These are phyloP conservation scores for Tetrahymena borealis DNA, from an alignment of 73 alveolate species.

Conservation along the genomic window DNA sequence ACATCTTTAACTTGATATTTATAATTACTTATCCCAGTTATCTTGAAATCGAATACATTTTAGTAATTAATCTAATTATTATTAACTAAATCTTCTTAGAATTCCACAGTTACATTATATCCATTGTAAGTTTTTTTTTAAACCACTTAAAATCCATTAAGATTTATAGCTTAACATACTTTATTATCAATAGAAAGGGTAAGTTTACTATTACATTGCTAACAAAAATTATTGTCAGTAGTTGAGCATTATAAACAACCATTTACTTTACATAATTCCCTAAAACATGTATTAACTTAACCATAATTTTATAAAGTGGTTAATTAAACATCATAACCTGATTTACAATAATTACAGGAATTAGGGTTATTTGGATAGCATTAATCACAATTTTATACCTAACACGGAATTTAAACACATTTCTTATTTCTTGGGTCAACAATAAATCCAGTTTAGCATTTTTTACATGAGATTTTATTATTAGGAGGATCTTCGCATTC, in stretches of 20 bases:
- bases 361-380: not conserved
- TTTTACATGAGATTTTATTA: no score
- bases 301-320: not conserved
- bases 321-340: not conserved
- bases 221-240: not conserved
- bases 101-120: not conserved
- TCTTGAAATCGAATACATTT: not conserved
- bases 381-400: not conserved
- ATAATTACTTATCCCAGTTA: not conserved
- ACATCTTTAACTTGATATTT: not conserved
- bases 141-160: not conserved
- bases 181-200: not conserved
- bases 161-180: not conserved
- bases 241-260: not conserved
- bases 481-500: no score
- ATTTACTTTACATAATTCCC: not conserved
- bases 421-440: no score
- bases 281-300: not conserved
- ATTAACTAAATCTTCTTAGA: not conserved
- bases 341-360: not conserved
- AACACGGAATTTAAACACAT: no score
- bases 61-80: not conserved
- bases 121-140: not conserved
- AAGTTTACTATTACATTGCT: not conserved
- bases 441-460: no score